Base-by-base conservation (phyloP, 202 grass and related monocot genomes). In the Carex sylvatica region DNA sequence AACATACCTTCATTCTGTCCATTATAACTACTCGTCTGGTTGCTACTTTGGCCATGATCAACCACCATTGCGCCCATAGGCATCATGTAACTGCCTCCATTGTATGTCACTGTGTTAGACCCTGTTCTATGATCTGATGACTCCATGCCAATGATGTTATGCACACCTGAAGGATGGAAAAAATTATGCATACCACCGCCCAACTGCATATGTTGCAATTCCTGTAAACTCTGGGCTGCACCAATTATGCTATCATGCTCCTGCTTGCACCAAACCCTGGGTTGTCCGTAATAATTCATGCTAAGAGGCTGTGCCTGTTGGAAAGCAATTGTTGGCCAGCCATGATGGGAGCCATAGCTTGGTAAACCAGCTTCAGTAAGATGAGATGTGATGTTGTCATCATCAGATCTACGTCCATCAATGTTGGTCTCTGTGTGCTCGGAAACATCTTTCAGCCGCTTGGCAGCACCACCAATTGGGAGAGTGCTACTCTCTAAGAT, bases 401-500 rank as follows among this genome's bases (percentile, higher is more conserved):
- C 62, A 33, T 84, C 74, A 0, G 67, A 66, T 28, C 70, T 65
- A 47, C 51, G 84, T 14, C 61, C 71, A 8, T 84, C 70, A 30
- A 86, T 65, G 63, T 55, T 80, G 2, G 58, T 46, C 4, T 86
- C 88, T 6, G 63, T 54, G 9, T 86, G 80, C 42, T 91, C 77
- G 3, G 87, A 70, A 36, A 85, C 69, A 65, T 91, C 87, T 65
- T 94, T 91, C 4, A 86, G 15, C 16, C 89, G 81, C 65, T 89
- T 89, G 14, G 85, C 66, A 31, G 85, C 82, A 3, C 85, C 70
- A 60, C 80, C 87, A n/a, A 91, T 87, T 0, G 89, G 85, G 1
- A 91, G 89, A 0, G 82, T 77, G 35, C 86, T 80, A 65, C 92
- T 94, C 20, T 94, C 88, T 4, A 90, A 85, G 42, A 94, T 94